Conservation (phyloP, 2,329 filamentous ascomycete genomes). For the Xylariaceae sp. region DNA sequence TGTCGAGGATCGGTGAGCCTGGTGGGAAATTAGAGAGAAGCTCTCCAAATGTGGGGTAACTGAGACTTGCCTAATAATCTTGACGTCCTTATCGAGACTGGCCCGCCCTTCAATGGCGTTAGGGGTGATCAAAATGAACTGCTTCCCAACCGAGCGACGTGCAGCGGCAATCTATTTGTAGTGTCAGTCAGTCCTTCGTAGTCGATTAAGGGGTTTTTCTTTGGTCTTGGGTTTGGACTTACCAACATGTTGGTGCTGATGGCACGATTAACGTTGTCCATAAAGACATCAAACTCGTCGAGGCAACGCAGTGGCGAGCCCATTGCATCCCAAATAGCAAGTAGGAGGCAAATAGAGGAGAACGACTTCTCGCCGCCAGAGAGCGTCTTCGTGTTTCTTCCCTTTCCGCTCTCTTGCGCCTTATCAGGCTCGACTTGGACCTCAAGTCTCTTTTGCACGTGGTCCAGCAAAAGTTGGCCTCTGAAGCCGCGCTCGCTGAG, state of each 20-base stretch:
- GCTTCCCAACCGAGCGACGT: slow-evolving; percentile 78
- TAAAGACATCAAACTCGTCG: slow-evolving; percentile 98
- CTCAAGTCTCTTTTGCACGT: slow-evolving; percentile 68
- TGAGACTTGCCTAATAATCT: slow-evolving; percentile 61
- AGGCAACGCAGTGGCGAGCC: slow-evolving; percentile 90
- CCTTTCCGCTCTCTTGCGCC: slow-evolving; percentile 64
- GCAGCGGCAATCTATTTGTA: slow-evolving; percentile 69
- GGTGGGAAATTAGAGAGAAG: slow-evolving; percentile 14
- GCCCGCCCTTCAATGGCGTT: slow-evolving; percentile 68
- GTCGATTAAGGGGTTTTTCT: too few relatives aligned
- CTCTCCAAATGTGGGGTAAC: not conserved
- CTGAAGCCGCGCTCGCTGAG: slow-evolving; percentile 87
- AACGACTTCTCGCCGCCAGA: slow-evolving; percentile 98
- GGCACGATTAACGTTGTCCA: slow-evolving; percentile 94
- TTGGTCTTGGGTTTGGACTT: too few relatives aligned
- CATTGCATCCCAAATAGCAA: slow-evolving; percentile 97
- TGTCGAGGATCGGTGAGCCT: slow-evolving; percentile 60
- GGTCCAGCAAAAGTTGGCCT: slow-evolving; percentile 75
- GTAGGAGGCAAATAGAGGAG: slow-evolving; percentile 87
- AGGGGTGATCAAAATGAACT: slow-evolving; percentile 95
- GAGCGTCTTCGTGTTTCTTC: slow-evolving; percentile 83
- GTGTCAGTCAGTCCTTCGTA: slow-evolving; percentile 21
- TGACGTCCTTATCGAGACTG: slow-evolving; percentile 64
- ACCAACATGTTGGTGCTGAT: slow-evolving; percentile 93
- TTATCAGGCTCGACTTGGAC: slow-evolving; percentile 70